phyloP scores from a whole-genome alignment of 1,284 basidiomycete species.

The Xerocomus nothofagi region DNA sequence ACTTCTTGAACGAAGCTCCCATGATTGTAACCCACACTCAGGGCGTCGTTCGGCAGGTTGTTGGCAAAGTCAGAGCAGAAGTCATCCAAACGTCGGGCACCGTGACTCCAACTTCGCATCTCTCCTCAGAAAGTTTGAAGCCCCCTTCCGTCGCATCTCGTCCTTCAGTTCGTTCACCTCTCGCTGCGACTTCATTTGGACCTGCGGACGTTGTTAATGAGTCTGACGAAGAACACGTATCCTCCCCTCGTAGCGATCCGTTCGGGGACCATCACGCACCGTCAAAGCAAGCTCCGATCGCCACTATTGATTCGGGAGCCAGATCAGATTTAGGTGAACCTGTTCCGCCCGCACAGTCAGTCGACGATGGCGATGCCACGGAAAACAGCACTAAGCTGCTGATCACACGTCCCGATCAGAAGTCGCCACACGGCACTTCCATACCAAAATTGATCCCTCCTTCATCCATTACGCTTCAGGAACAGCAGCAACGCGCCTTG shows the following conservation, averaged over 20 bases:
- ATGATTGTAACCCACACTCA: slow-evolving; percentile 73
- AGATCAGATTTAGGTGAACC: slow-evolving; percentile 40
- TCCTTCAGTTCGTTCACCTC: slow-evolving; percentile 57
- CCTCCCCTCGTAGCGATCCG: slow-evolving; percentile 48
- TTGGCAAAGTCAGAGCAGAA: slow-evolving; percentile 75
- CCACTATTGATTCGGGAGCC: slow-evolving; percentile 40
- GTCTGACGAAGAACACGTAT: slow-evolving; percentile 44
- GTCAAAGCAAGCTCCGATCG: slow-evolving; percentile 43
- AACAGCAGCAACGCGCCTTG: slow-evolving; percentile 61
- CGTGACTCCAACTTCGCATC: slow-evolving; percentile 29
- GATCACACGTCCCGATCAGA: slow-evolving; percentile 39
- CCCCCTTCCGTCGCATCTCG: slow-evolving; percentile 41
- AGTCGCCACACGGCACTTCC: slow-evolving; percentile 55
- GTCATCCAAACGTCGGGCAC: slow-evolving; percentile 63
- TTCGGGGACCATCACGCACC: slow-evolving; percentile 62
- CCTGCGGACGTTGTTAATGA: slow-evolving; percentile 62
- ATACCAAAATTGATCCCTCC: slow-evolving; percentile 60
- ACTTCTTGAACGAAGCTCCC: slow-evolving; percentile 76
- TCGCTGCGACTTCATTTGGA: slow-evolving; percentile 72
- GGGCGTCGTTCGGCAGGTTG: slow-evolving; percentile 65
- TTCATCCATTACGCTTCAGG: slow-evolving; percentile 45
- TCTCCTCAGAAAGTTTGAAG: slow-evolving; percentile 41
- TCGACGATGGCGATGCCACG: slow-evolving; percentile 63
- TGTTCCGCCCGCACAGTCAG: slow-evolving; percentile 49
- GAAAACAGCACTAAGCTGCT: slow-evolving; percentile 59